Conservation (phyloP, 805 yeast genomes). For the Lachancea nothofagi region DNA sequence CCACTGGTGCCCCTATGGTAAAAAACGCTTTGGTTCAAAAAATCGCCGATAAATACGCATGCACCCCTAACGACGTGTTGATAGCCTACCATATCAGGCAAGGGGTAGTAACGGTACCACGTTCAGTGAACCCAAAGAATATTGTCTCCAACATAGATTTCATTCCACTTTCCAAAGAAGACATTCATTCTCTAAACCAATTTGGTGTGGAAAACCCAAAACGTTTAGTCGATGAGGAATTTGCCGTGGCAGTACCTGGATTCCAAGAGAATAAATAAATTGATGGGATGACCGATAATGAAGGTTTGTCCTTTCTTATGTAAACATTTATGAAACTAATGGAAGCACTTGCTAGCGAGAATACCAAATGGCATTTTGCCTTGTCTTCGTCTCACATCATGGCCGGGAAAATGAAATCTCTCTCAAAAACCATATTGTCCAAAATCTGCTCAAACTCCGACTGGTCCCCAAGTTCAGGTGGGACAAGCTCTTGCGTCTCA, state of each 20-base stretch:
- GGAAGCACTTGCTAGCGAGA: too few relatives aligned
- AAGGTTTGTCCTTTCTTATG: too few relatives aligned
- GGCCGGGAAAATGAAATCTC: conserved; percentile 9
- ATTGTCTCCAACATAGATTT: conserved; percentile 39
- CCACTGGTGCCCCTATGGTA: conserved; percentile 58
- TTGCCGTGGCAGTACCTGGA: conserved; percentile 27
- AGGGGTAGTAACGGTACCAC: conserved; percentile 60
- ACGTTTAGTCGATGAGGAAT: conserved; percentile 31
- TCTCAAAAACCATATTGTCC: conserved; percentile 9
- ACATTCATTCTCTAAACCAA: conserved; percentile 35
- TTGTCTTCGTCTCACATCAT: conserved; percentile 1
- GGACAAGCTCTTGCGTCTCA: not conserved
- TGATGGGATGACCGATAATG: too few relatives aligned
- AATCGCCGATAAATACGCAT: conserved; percentile 53
- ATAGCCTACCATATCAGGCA: conserved; percentile 58
- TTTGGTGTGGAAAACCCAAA: conserved; percentile 30
- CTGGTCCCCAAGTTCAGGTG: conserved; percentile 1
- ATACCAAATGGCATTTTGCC: too few relatives aligned
- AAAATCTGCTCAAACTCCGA: conserved; percentile 6
- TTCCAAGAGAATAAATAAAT: conserved; percentile 20
- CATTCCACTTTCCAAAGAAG: conserved; percentile 39
- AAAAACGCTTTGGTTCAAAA: conserved; percentile 44
- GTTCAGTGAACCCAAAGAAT: conserved; percentile 65
- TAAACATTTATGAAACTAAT: not conserved
- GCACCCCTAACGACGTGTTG: conserved; percentile 50